Percentiles rank a stretch among this genome's conserved stretches.
Conservation (phyloP, 176 grass and related monocot genomes). For the Leersia perrieri region DNA sequence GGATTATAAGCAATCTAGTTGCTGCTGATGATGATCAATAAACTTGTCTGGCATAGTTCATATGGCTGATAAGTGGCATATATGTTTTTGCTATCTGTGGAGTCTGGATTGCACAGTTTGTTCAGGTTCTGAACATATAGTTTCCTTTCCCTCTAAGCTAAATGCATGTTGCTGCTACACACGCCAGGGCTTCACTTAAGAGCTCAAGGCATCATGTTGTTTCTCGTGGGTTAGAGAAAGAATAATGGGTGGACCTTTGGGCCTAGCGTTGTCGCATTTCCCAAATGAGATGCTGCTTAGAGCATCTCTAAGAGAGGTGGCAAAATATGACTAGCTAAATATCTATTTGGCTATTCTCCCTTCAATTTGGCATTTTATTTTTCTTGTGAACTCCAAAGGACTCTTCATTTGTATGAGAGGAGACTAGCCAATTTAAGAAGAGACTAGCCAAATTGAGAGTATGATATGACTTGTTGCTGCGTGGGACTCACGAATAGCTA, state of each 20-base stretch:
- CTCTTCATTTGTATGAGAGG: too few relatives aligned
- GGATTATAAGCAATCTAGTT: background rate
- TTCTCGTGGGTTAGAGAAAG: background rate
- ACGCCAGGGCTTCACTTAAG: too few relatives aligned
- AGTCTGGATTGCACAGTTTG: background rate
- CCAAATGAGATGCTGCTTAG: background rate
- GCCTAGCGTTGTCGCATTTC: background rate
- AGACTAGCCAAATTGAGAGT: too few relatives aligned
- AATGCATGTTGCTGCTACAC: background rate
- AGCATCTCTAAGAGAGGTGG: too few relatives aligned
- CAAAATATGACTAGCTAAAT: too few relatives aligned
- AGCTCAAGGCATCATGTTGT: background rate
- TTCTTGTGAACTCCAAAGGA: too few relatives aligned
- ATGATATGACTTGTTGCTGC: too few relatives aligned
- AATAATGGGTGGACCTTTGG: background rate
- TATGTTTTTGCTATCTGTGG: background rate
- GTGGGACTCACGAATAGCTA: too few relatives aligned
- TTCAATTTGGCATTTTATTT: too few relatives aligned
- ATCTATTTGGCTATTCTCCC: too few relatives aligned
- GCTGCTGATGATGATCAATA: background rate
- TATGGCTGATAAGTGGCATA: background rate
- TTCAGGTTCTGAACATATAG: background rate
- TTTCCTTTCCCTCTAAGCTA: slow-evolving; percentile 19
- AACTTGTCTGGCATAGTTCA: background rate
- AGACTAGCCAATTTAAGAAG: too few relatives aligned